These are phyloP conservation scores for Aspergillus pseudoviridinutans DNA, from an alignment of 2,329 filamentous ascomycete species.

Conservation along the genomic window DNA sequence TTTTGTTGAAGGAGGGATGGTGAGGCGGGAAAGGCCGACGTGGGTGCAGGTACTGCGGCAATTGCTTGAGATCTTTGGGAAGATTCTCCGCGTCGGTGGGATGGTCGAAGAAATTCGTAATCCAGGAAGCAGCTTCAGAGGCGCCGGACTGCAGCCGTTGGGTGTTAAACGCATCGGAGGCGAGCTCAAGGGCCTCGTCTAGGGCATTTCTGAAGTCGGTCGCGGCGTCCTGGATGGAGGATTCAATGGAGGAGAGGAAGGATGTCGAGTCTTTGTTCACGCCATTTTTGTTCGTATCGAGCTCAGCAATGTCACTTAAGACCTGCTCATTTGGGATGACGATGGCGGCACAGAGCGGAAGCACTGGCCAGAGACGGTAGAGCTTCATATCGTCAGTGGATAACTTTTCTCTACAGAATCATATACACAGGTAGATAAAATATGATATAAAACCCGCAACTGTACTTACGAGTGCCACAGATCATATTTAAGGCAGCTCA, in stretches of 20 bases:
- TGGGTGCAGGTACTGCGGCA: background rate
- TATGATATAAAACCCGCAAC: background rate
- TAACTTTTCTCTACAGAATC: background rate
- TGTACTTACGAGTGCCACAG: background rate
- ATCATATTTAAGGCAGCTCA: background rate
- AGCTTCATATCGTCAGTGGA: conserved; percentile 10
- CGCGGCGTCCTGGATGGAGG: background rate
- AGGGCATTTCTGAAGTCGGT: conserved; percentile 4
- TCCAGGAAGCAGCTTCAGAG: background rate
- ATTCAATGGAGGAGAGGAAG: background rate
- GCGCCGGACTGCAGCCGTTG: background rate
- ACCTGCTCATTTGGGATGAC: conserved; percentile 47
- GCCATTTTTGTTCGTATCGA: background rate
- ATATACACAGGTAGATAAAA: background rate
- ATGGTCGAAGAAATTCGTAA: conserved; percentile 4
- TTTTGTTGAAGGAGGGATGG: conserved; percentile 56
- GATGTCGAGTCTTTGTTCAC: background rate
- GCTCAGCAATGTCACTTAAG: conserved; percentile 3
- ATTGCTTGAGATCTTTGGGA: conserved; percentile 3
- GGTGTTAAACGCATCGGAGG: background rate
- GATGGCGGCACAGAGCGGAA: conserved; percentile 46
- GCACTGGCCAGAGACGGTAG: conserved; percentile 33
- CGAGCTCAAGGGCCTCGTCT: conserved; percentile 6
- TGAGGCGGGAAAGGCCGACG: conserved; percentile 16
- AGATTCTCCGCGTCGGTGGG: conserved; percentile 7